Evolutionary conservation across 768 basidiomycete species (phyloP), one percentile per base, ranked within the genome.

Genomic region (Amanita rubescens): DNA sequence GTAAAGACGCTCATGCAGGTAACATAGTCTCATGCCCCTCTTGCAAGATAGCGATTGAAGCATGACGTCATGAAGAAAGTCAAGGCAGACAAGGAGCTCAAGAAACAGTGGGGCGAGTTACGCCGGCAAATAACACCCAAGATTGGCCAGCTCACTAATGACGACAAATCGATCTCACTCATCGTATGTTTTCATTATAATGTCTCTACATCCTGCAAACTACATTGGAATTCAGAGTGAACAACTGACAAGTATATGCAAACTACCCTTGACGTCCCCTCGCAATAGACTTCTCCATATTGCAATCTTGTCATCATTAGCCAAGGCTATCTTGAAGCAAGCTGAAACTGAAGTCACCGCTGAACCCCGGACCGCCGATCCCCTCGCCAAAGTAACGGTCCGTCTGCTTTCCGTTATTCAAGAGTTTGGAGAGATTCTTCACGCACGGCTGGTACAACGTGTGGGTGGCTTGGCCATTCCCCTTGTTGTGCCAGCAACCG

Each of bases 271-370:
- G 5, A 54, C 53, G 6, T 60, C 65, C 25, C 60, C 65, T 19
- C 72, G 69, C 47, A 60, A 68, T 22, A 64, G 63, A 24, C 58
- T 65, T n/a, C 70, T 88, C 50, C 94, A 93, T 65, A 66, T 75
- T 44, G 89, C 91, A 47, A 76, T 87, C 19, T 79, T 94, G 42
- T 94, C 90, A 19, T 87, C 93, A n/a, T 79, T 97, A 37, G 75
- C 91, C 44, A 97, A 98, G 64, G 74, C 83, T 15, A 84, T 98
- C 56, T 76, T 97, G 41, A 76, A 89, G 32, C 95, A 97, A 71
- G 94, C 94, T 15, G 94, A 96, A 71, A 87, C 85, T 0, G 95
- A 98, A 67, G 90, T 95, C 8, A 76, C 87, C 1, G 93, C 94
- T 2, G 90, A 94, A 68, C 84, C 87, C 62, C 82, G 83, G 27